Percentiles rank a stretch among this genome's conserved stretches.
Conservation (phyloP, 2,329 filamentous ascomycete genomes). For the Chrysoporthe deuterocubensis region DNA sequence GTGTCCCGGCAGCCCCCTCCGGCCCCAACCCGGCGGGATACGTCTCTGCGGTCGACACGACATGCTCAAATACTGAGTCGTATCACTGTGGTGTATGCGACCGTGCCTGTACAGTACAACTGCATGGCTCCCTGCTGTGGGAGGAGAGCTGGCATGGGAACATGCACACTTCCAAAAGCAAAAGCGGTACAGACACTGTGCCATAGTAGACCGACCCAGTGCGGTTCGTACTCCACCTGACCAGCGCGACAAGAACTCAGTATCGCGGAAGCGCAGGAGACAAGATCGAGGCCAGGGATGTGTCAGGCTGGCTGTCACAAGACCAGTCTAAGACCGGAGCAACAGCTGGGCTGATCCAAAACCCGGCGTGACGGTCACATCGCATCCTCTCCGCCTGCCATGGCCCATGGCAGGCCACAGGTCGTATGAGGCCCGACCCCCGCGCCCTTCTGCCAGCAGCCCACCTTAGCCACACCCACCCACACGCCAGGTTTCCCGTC, state of each 20-base stretch:
- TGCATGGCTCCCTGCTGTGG: too few species aligned
- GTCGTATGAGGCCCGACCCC: neutral
- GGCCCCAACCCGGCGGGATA: neutral
- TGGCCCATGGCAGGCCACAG: neutral
- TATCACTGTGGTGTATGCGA: neutral
- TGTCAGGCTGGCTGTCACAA: too few species aligned
- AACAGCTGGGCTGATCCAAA: neutral
- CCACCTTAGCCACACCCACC: constrained; percentile 5
- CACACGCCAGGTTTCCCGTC: neutral
- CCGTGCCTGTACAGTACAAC: too few species aligned
- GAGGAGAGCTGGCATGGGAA: neutral
- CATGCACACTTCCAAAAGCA: neutral
- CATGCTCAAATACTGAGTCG: neutral
- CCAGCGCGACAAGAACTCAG: neutral
- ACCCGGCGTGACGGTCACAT: neutral
- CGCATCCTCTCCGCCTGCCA: too few species aligned
- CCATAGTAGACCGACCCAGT: neutral
- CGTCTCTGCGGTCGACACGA: neutral
- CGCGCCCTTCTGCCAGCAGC: neutral
- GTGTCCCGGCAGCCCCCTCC: too few species aligned
- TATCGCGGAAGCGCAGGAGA: neutral
- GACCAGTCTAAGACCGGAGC: too few species aligned
- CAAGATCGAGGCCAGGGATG: too few species aligned
- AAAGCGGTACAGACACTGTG: too few species aligned
- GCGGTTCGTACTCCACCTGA: too few species aligned